Percentiles rank a stretch among this genome's conserved stretches.
Evolutionary conservation across 2,329 filamentous ascomycete species (phyloP).

Genomic region (Fusarium subtropicale): DNA sequence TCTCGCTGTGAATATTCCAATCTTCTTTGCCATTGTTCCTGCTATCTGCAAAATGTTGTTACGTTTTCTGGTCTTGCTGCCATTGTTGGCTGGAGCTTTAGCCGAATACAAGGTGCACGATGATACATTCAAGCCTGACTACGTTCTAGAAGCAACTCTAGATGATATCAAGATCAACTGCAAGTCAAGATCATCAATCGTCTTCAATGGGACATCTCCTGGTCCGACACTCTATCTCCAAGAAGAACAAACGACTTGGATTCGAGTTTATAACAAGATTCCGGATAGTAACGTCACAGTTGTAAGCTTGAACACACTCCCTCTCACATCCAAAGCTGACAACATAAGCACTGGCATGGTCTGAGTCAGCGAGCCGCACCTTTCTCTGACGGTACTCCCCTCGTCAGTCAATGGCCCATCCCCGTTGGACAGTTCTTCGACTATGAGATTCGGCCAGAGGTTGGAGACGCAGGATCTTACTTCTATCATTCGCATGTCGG

Average conservation of each 20-base stretch:
- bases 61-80: conserved; percentile 6
- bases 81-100: conserved; percentile 8
- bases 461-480: conserved; percentile 70
- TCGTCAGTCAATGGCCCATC: conserved; percentile 74
- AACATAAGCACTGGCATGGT: conserved; percentile 73
- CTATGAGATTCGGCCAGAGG: conserved; percentile 68
- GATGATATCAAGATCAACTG: conserved; percentile 28
- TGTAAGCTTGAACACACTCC: not conserved
- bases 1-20: not conserved
- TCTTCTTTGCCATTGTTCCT: rapidly evolving
- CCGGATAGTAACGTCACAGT: conserved; percentile 30
- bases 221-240: conserved; percentile 17
- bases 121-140: conserved; percentile 21
- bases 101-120: conserved; percentile 18
- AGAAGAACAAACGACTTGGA: conserved; percentile 35
- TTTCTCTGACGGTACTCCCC: conserved; percentile 72
- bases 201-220: conserved; percentile 23
- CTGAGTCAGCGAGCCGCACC: conserved; percentile 68
- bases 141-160: conserved; percentile 24
- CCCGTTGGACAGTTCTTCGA: conserved; percentile 72
- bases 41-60: not conserved
- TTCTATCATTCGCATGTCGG: conserved; percentile 77
- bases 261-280: conserved; percentile 29
- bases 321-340: not conserved
- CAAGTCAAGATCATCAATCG: conserved; percentile 1